Evolutionary conservation across 345 rosid species (phyloP), one percentile per base, ranked within the genome.

Genomic region (Geranium rotundifolium): DNA sequence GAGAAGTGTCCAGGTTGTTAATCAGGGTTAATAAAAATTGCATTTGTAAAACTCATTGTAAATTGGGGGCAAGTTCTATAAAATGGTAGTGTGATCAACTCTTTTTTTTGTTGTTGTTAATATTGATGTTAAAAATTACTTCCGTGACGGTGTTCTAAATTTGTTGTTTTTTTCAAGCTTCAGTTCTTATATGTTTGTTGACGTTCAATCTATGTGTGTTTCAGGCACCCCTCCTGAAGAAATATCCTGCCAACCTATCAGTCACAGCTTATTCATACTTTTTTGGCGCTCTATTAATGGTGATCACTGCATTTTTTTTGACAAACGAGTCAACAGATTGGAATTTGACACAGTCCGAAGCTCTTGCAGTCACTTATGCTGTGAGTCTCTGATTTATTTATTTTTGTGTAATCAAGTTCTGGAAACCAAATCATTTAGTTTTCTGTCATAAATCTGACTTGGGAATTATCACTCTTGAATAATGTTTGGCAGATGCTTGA

Each of bases 161-260:
- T 37, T 65, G 9, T 16, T 61, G 5, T 54, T 29, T 15, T 4
- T 5, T 19, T 30, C 23, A n/a, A 3, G 30, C 63, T 27, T 4
- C 41, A 20, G 23, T 23, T 29, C 19, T 68, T 20, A 2, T 41
- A 5, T n/a, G 17, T 27, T 18, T 58, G 31, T 67, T 69, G 57
- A 64, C 39, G 60, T 63, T 49, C 1, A 50, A 30, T 64, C 62
- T 60, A 57, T 67, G 46, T 56, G 49, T 67, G 58, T 77, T 78
- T 66, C 81, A 90, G 97, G 99, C 97, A 15, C 86, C 91, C 1
- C 68, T 93, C 78, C 74, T 93, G 67, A 74, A 77, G 39, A 83
- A 86, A 75, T 90, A 90, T 76, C 99, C 96, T 6, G 85, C 96
- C 69, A 88, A 75, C 77, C 74, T 93, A 68, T 87, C 96, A 2